These are phyloP conservation scores for Diaporthe destruens DNA, from an alignment of 2,329 filamentous ascomycete species.

Conservation along the genomic window DNA sequence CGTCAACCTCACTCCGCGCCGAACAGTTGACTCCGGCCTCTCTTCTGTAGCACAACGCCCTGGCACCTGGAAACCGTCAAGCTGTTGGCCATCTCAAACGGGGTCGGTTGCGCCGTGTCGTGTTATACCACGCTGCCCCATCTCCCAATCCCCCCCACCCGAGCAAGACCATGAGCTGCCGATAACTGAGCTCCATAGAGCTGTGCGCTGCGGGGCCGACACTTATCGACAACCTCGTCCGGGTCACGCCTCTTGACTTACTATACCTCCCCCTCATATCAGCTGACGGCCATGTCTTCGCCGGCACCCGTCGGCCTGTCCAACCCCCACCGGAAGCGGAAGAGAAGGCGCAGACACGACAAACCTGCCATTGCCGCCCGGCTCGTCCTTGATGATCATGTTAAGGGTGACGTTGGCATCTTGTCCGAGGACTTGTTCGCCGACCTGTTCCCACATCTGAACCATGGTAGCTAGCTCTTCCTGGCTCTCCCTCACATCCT, in stretches of 20 bases:
- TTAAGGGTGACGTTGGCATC: constrained; percentile 87
- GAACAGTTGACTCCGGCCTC: constrained; percentile 19
- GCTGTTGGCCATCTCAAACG: neutral
- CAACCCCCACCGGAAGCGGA: constrained; percentile 54
- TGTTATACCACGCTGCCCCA: neutral
- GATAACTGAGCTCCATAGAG: constrained; percentile 29
- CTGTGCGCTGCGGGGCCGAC: constrained; percentile 31
- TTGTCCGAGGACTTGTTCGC: constrained; percentile 88
- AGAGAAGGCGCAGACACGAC: constrained; percentile 71
- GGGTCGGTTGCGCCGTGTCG: neutral
- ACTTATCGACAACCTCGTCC: neutral
- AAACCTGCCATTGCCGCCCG: constrained; percentile 83
- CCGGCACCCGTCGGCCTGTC: constrained; percentile 44
- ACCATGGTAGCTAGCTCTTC: constrained; percentile 51
- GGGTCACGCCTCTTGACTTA: constrained; percentile 5
- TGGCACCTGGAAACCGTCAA: neutral
- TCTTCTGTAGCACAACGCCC: too few relatives aligned
- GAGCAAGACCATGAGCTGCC: constrained; percentile 26
- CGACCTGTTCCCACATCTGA: constrained; percentile 79
- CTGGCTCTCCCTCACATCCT: neutral
- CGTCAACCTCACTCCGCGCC: constrained; percentile 7
- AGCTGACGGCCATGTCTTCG: constrained; percentile 44
- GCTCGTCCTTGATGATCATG: constrained; percentile 85
- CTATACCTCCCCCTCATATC: neutral
- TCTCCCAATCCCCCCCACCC: neutral